These are phyloP conservation scores for Nakazawaea ishiwadae DNA, from an alignment of 805 yeast species.

Conservation along the genomic window DNA sequence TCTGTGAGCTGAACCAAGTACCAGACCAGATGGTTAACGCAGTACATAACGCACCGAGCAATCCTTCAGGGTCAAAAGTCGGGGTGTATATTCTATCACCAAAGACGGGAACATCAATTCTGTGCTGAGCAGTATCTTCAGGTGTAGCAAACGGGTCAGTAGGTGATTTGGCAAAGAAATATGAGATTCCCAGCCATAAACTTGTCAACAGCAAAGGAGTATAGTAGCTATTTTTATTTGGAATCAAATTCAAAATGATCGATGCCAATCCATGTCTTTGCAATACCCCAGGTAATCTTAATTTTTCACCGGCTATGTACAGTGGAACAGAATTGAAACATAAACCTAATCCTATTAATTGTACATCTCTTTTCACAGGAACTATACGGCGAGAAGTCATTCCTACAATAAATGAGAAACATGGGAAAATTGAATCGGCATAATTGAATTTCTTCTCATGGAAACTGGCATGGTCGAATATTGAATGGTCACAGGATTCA, in stretches of 20 bases:
- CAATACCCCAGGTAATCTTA: slow-evolving; percentile 17
- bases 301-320: slow-evolving; percentile 12
- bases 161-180: slow-evolving; percentile 19
- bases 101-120: slow-evolving; percentile 22
- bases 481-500: slow-evolving; percentile 15
- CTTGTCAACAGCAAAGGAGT: slow-evolving; percentile 19
- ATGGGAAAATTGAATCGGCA: slow-evolving; percentile 20
- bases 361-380: slow-evolving; percentile 14
- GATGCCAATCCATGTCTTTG: slow-evolving; percentile 19
- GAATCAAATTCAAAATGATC: slow-evolving; percentile 14
- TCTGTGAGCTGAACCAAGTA: slow-evolving; percentile 21
- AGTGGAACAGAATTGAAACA: slow-evolving; percentile 16
- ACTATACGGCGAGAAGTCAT: slow-evolving; percentile 8
- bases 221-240: background rate
- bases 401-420: slow-evolving; percentile 18
- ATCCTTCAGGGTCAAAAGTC: slow-evolving; percentile 31
- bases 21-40: slow-evolving; percentile 32
- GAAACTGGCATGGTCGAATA: slow-evolving; percentile 18
- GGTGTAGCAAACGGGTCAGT: slow-evolving; percentile 22
- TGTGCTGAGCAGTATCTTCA: slow-evolving; percentile 26
- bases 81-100: slow-evolving; percentile 18
- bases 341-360: slow-evolving; percentile 17
- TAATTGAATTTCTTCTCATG: slow-evolving; percentile 16
- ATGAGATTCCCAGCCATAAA: slow-evolving; percentile 22
- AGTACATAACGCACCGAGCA: slow-evolving; percentile 29